A percentile compares a stretch with the other conserved stretches of the same genome.
These are phyloP conservation scores for Backusella circina DNA, from an alignment of 192 early-diverging fungal species.

Conservation along the genomic window DNA sequence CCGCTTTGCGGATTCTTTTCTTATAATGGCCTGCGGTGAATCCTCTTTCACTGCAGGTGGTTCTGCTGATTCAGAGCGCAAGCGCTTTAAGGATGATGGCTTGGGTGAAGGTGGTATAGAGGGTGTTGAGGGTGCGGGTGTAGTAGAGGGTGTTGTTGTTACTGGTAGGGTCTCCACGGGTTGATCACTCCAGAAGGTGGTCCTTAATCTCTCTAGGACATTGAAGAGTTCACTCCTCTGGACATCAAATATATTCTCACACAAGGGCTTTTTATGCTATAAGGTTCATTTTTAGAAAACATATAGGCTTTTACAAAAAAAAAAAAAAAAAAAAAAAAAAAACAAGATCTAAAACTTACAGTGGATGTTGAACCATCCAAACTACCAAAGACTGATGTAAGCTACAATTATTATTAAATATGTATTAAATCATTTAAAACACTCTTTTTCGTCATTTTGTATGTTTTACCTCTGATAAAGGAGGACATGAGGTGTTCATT, in stretches of 20 bases:
- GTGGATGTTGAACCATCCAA: neutral
- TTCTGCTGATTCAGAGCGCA: neutral
- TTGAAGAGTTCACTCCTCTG: conserved; percentile 15
- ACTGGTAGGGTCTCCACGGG: neutral
- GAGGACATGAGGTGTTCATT: neutral
- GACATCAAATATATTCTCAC: conserved; percentile 27
- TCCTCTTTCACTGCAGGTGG: neutral
- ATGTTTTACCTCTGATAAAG: neutral
- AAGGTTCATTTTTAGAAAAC: too few species aligned
- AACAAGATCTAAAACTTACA: neutral
- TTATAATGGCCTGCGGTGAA: neutral
- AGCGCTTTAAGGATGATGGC: neutral
- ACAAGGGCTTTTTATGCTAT: conserved; percentile 3
- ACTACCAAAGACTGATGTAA: neutral
- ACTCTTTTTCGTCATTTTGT: neutral
- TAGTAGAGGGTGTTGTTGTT: neutral
- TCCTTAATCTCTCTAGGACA: conserved; percentile 16
- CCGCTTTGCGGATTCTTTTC: neutral
- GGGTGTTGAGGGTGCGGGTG: neutral
- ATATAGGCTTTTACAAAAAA: neutral
- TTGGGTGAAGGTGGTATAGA: neutral
- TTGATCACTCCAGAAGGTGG: conserved; percentile 3
- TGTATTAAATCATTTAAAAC: too few species aligned
- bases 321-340: too few species aligned
- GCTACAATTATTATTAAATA: neutral